Conservation (phyloP, 1,284 basidiomycete species). For the Cutaneotrichosporon curvatum region DNA sequence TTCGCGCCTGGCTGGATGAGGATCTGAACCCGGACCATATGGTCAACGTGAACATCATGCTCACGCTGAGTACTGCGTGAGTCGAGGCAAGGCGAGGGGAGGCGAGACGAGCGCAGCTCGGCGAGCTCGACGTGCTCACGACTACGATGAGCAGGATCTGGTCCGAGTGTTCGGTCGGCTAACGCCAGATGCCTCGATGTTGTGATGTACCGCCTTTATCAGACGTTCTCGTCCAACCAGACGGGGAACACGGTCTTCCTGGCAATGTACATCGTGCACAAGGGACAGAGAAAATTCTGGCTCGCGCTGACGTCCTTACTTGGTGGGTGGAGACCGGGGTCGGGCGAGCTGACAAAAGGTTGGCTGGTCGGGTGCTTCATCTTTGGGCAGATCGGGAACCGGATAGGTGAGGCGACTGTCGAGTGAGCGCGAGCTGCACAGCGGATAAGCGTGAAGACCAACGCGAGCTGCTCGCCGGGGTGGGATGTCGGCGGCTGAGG, state of each 20-base stretch:
- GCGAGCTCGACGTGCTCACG: too few relatives aligned
- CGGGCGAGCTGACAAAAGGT: not conserved
- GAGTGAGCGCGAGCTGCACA: not conserved
- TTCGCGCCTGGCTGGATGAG: conserved; percentile 2
- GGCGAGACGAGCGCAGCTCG: not conserved
- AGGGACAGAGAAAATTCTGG: conserved; percentile 8
- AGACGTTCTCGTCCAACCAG: conserved; percentile 17
- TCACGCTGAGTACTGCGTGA: conserved; percentile 9
- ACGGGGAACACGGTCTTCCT: conserved; percentile 20
- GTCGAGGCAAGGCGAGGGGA: not conserved
- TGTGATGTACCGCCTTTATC: conserved; percentile 11
- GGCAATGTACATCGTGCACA: conserved; percentile 7
- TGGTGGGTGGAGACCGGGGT: too few relatives aligned
- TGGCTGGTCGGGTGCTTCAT: conserved; percentile 21
- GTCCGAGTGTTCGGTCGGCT: too few relatives aligned
- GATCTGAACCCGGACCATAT: conserved; percentile 20
- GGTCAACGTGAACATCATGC: conserved; percentile 21
- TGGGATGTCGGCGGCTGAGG: too few relatives aligned
- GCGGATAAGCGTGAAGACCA: too few relatives aligned
- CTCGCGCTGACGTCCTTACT: conserved; percentile 11
- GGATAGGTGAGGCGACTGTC: conserved; percentile 16
- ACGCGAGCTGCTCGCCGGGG: too few relatives aligned
- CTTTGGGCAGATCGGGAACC: conserved; percentile 23
- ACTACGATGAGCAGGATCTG: too few relatives aligned
- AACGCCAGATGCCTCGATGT: conserved; percentile 17